phyloP scores from a whole-genome alignment of 2,329 filamentous ascomycete species.

The Aspergillus tanneri region DNA sequence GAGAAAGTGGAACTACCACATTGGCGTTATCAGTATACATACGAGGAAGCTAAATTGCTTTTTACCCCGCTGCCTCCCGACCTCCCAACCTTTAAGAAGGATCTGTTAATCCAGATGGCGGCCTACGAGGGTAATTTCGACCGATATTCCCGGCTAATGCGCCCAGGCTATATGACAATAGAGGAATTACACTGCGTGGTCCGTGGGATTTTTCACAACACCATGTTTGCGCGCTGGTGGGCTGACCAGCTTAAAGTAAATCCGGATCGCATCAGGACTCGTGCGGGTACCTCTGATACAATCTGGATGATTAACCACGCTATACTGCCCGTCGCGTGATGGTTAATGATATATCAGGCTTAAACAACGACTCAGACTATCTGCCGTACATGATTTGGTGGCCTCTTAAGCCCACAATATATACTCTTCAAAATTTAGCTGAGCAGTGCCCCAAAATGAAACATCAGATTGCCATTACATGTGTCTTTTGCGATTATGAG shows the following conservation, averaged over 20 bases:
- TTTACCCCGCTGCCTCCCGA: no score
- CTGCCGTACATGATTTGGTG: constrained; percentile 18
- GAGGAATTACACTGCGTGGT: constrained; percentile 18
- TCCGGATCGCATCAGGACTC: neutral
- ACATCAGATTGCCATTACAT: constrained; percentile 13
- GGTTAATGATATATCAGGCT: constrained; percentile 17
- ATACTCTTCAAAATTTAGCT: constrained; percentile 9
- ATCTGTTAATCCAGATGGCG: no score
- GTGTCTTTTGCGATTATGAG: constrained; percentile 12
- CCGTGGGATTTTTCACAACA: constrained; percentile 23
- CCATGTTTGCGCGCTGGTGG: constrained; percentile 25
- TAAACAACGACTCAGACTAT: constrained; percentile 13
- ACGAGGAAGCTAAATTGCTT: no score
- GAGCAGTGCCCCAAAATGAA: constrained; percentile 15
- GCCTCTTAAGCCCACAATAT: constrained; percentile 6
- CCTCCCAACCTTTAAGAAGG: no score
- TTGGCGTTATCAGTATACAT: no score
- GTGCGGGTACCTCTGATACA: neutral
- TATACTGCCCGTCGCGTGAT: constrained; percentile 20
- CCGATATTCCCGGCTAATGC: no score
- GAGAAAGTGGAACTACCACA: no score
- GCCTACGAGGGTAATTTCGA: no score
- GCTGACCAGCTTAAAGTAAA: neutral
- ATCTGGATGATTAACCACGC: constrained; percentile 1
- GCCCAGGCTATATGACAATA: no score